Base-by-base conservation (phyloP, 257 asterid genomes). In the Thymus mandschuricus region DNA sequence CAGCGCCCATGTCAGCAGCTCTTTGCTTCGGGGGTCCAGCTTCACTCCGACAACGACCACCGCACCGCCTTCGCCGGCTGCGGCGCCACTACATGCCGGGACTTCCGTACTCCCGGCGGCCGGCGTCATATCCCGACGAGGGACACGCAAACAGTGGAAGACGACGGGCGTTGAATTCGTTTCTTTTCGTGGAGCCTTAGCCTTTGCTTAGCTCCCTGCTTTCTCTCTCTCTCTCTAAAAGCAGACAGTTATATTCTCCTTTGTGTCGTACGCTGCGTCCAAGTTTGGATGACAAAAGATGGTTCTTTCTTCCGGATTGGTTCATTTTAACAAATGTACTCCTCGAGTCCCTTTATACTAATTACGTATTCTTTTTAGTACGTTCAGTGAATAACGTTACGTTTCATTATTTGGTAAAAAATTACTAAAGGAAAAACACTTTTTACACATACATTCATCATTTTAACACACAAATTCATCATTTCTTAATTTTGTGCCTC, bases 1-100 rank as follows among this genome's bases (percentile, higher is more conserved):
- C 83, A 89, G 68, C 64, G 96, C 95, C 97, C 97, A 91, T 31
- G 95, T 89, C 67, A 91, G 79, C 76, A 91, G 81, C 87, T 91
- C 95, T 51, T 80, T 87, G 75, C 96, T 91, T 68, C 85, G 84
- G 0, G 84, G 73, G 74, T 91, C 96, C 60, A 87, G 72, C 81
- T 85, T 86, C 73, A 89, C 96, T 61, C 93, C 96, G 33, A 88
- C 96, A 66, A 87, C 91, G 76, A 89, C 91, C 74, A 83, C 85
- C 44, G 82, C 81, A 33, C 79, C 85, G 10, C 78, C 81, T 49
- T 21, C 86, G 21, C 52, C 63, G 33, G 58, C 73, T 9, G 48
- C 45, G 71, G 57, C 73, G 73, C 64, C 70, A 51, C 70, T 56
- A 3, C 75, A 71, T 60, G 54, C 78, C 64, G 64, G 74, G 10